phyloP scores from a whole-genome alignment of 768 basidiomycete species.

The Paxillus involutus region DNA sequence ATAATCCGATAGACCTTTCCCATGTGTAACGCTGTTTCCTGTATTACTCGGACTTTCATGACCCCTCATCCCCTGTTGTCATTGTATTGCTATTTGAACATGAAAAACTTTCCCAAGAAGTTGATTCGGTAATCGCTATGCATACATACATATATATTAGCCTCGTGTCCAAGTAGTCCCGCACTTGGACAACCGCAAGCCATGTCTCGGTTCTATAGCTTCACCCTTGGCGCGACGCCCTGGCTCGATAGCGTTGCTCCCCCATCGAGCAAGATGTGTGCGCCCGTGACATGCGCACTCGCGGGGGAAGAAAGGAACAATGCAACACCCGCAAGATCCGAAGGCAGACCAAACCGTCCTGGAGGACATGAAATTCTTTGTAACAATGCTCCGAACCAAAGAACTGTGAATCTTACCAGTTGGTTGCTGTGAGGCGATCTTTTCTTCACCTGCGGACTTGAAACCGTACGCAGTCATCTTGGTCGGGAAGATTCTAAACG shows the following conservation, averaged over 20 bases:
- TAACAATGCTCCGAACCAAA: background rate
- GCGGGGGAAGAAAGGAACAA: constrained; percentile 73
- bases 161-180: background rate
- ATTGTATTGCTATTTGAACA: background rate
- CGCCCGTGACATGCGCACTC: constrained; percentile 71
- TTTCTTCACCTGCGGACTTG: constrained; percentile 51
- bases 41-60: background rate
- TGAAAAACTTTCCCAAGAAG: background rate
- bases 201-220: constrained; percentile 16
- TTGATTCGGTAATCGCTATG: background rate
- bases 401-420: constrained; percentile 45
- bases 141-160: background rate
- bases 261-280: constrained; percentile 72
- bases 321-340: constrained; percentile 71
- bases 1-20: background rate
- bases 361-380: background rate
- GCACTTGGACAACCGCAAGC: background rate
- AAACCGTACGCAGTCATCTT: constrained; percentile 83
- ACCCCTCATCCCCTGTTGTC: background rate
- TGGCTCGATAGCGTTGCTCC: constrained; percentile 36
- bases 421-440: constrained; percentile 55
- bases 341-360: constrained; percentile 66
- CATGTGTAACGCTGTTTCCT: background rate
- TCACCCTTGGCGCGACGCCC: constrained; percentile 24
- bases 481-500: constrained; percentile 66